These are phyloP conservation scores for Blastocystis sp. DNA, from an alignment of 352 stramenopile genomes.

Conservation along the genomic window DNA sequence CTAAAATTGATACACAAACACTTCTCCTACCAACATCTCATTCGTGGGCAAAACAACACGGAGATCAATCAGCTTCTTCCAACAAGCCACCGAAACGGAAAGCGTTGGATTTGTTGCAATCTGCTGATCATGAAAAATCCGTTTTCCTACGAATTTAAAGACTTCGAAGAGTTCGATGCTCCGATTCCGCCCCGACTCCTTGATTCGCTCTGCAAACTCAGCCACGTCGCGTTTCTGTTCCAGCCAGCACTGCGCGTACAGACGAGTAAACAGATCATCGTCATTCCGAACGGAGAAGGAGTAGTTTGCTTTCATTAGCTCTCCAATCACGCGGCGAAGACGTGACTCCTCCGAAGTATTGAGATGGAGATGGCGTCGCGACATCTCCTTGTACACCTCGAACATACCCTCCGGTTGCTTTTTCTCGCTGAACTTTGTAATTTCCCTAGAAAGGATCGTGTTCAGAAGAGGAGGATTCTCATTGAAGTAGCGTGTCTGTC, in stretches of 20 bases:
- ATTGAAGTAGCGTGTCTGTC: background rate
- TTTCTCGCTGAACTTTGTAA: background rate
- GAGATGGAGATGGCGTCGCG: background rate
- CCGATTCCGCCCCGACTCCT: background rate
- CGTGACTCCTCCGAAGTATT: background rate
- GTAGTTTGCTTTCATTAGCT: background rate
- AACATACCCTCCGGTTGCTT: background rate
- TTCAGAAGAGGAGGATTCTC: background rate
- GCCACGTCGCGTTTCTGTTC: background rate
- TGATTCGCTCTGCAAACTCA: background rate
- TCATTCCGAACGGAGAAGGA: background rate
- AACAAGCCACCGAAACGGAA: background rate
- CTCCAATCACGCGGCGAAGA: background rate
- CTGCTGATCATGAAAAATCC: background rate
- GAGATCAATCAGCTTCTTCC: slow-evolving; percentile 16
- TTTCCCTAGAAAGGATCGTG: background rate
- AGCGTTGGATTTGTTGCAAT: background rate
- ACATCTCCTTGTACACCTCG: slow-evolving; percentile 1
- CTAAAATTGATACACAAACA: background rate
- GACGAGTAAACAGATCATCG: background rate
- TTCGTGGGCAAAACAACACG: background rate
- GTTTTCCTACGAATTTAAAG: background rate
- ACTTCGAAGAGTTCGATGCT: background rate
- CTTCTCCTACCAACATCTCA: background rate
- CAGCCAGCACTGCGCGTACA: background rate